Evolutionary conservation across 148 eudicot species (phyloP).

Genomic region (Heliamphora exappendiculata): DNA sequence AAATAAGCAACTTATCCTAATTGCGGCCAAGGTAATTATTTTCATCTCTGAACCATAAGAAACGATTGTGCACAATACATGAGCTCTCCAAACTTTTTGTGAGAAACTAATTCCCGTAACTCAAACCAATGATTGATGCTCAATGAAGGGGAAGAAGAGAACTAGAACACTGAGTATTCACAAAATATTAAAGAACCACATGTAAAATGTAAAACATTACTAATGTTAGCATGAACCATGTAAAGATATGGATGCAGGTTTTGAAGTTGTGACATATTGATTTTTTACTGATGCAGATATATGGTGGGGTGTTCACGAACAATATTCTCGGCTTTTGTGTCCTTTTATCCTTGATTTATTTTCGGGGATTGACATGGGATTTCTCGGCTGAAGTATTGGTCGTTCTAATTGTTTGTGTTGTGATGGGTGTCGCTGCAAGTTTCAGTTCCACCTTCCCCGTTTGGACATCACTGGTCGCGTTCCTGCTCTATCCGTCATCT

Average conservation of each 20-base stretch:
- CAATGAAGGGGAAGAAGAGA: too few species aligned
- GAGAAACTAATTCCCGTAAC: too few species aligned
- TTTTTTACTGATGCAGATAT: slow-evolving; percentile 25
- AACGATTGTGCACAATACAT: too few species aligned
- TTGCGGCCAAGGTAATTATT: too few species aligned
- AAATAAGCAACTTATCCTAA: too few species aligned
- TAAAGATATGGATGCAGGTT: neutral
- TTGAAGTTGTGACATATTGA: slow-evolving; percentile 1
- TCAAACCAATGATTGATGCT: too few species aligned
- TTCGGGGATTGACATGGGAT: slow-evolving; percentile 29
- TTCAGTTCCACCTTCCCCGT: slow-evolving; percentile 43
- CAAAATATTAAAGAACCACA: too few species aligned
- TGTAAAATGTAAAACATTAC: neutral
- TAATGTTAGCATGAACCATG: neutral
- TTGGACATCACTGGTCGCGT: slow-evolving; percentile 37
- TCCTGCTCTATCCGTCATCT: slow-evolving; percentile 38
- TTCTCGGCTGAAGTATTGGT: slow-evolving; percentile 45
- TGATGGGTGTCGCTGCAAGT: slow-evolving; percentile 37
- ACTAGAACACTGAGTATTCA: too few species aligned
- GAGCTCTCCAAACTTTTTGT: too few species aligned
- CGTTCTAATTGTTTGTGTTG: slow-evolving; percentile 39
- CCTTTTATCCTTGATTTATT: slow-evolving; percentile 25
- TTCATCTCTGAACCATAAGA: too few species aligned
- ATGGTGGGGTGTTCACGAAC: slow-evolving; percentile 37
- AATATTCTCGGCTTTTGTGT: slow-evolving; percentile 28